phyloP scores from a whole-genome alignment of 2,329 filamentous ascomycete genomes.

The Calonectria ilicicola region DNA sequence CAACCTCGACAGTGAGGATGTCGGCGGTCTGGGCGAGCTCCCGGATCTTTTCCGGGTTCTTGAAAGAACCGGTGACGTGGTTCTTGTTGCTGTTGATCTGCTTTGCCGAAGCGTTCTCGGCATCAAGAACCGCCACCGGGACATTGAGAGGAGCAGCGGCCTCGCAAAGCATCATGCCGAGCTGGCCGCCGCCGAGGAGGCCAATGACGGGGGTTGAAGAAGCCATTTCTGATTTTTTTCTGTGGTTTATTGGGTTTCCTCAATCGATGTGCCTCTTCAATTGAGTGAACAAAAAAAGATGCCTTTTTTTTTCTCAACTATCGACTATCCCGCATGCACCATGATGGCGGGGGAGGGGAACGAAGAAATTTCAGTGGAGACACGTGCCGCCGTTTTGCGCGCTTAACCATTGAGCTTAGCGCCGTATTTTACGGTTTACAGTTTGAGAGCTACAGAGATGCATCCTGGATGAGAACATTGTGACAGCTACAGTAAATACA shows the following conservation, averaged over 20 bases:
- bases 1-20: constrained; percentile 92
- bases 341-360: constrained; percentile 21
- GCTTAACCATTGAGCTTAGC: background rate
- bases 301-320: background rate
- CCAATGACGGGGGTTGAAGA: constrained; percentile 53
- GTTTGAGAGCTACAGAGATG: background rate
- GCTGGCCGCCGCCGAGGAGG: constrained; percentile 74
- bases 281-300: background rate
- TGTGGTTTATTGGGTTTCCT: background rate
- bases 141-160: constrained; percentile 82
- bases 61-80: constrained; percentile 90
- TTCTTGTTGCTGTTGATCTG: constrained; percentile 81
- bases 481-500: too few species aligned
- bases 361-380: constrained; percentile 14
- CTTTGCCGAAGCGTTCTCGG: constrained; percentile 81
- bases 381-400: background rate
- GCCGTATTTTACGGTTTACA: background rate
- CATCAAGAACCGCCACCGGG: constrained; percentile 83
- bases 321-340: background rate
- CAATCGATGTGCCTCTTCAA: background rate
- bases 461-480: too few species aligned
- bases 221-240: background rate
- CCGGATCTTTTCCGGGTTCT: constrained; percentile 81
- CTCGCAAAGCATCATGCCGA: constrained; percentile 95
- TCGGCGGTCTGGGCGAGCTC: constrained; percentile 82